phyloP scores from a whole-genome alignment of 2,329 filamentous ascomycete genomes.

The Trichoderma semiorbis region DNA sequence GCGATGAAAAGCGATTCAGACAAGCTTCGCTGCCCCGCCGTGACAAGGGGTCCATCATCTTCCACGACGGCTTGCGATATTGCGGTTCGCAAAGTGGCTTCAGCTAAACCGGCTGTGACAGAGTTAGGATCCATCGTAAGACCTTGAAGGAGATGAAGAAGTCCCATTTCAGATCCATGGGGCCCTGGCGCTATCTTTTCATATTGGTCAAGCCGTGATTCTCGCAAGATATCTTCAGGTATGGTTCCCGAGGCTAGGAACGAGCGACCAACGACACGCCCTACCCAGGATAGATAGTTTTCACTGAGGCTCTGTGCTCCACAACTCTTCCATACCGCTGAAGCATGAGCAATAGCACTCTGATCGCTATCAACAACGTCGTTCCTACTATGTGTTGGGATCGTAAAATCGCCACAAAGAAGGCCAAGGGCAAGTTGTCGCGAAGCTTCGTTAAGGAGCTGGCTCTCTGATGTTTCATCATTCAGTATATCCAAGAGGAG shows the following conservation, averaged over 20 bases:
- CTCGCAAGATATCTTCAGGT: constrained; percentile 56
- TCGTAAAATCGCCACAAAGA: constrained; percentile 71
- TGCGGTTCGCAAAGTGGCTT: constrained; percentile 55
- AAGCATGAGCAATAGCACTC: constrained; percentile 58
- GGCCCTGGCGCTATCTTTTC: constrained; percentile 44
- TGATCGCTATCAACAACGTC: constrained; percentile 69
- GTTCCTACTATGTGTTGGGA: constrained; percentile 41
- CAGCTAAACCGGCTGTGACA: constrained; percentile 55
- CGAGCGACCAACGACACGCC: constrained; percentile 75
- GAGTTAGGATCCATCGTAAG: constrained; percentile 58
- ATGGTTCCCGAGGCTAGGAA: constrained; percentile 74
- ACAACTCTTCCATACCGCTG: constrained; percentile 74
- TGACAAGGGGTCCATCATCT: constrained; percentile 46
- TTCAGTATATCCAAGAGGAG: constrained; percentile 76
- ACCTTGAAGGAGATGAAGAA: constrained; percentile 60
- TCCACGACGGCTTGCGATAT: constrained; percentile 51
- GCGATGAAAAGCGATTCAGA: constrained; percentile 49
- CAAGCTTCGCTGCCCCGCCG: constrained; percentile 51
- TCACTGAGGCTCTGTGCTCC: constrained; percentile 59
- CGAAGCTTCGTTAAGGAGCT: constrained; percentile 67
- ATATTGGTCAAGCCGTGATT: constrained; percentile 54
- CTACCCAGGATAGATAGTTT: constrained; percentile 80
- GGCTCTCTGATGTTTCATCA: constrained; percentile 60
- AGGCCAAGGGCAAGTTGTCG: constrained; percentile 66
- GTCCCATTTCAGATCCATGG: constrained; percentile 59